Conservation (phyloP, 2,329 filamentous ascomycete species). For the Rugonectria rugulosa region DNA sequence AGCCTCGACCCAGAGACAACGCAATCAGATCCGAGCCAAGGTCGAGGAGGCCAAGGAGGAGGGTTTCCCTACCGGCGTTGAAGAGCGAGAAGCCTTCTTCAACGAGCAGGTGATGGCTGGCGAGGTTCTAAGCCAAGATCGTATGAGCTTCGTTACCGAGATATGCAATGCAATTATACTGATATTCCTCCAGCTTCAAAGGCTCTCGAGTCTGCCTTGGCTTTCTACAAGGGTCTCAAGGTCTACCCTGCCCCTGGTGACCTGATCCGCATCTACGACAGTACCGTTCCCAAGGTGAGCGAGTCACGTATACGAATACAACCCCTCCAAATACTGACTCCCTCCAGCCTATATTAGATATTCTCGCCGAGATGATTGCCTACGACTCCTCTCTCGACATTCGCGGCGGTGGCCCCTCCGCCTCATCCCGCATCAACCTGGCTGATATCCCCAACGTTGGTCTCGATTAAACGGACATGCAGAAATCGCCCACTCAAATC, state of each 20-base stretch:
- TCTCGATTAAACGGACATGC: slow-evolving; percentile 55
- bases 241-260: slow-evolving; percentile 95
- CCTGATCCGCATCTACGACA: slow-evolving; percentile 96
- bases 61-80: slow-evolving; percentile 88
- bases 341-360: slow-evolving; percentile 83
- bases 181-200: slow-evolving; percentile 61
- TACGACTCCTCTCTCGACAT: slow-evolving; percentile 79
- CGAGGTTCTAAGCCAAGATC: slow-evolving; percentile 82
- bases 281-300: slow-evolving; percentile 91
- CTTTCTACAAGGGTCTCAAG: slow-evolving; percentile 98
- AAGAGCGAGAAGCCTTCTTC: slow-evolving; percentile 96
- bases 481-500: slow-evolving; percentile 9
- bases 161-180: slow-evolving; percentile 17
- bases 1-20: slow-evolving; percentile 70
- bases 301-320: background rate
- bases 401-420: slow-evolving; percentile 49
- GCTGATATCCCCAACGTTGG: slow-evolving; percentile 60
- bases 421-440: slow-evolving; percentile 50
- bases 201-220: slow-evolving; percentile 83
- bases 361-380: slow-evolving; percentile 98
- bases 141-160: slow-evolving; percentile 58
- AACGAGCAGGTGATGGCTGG: slow-evolving; percentile 93
- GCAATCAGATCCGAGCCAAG: slow-evolving; percentile 75
- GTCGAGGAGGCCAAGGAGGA: slow-evolving; percentile 87
- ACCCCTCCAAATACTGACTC: slow-evolving; percentile 27